Conservation (phyloP, 495 filamentous ascomycete genomes). For the Staphylotrichum tortipilum region DNA sequence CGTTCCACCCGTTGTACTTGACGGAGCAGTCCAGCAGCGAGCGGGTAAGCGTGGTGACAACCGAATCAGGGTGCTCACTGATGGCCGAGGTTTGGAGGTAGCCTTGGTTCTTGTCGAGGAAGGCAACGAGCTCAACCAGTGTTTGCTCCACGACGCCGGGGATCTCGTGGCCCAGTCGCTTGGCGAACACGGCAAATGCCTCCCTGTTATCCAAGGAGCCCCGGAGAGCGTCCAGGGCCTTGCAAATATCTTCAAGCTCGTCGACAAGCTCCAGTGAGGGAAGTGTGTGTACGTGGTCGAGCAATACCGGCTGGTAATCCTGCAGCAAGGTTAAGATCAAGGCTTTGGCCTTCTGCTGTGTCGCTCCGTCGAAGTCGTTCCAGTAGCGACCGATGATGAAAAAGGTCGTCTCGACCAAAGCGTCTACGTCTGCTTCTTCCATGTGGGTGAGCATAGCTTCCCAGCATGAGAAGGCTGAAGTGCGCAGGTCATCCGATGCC, state of each 20-base stretch:
- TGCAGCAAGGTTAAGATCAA: slow-evolving; percentile 59
- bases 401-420: slow-evolving; percentile 76
- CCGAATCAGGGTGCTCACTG: slow-evolving; percentile 73
- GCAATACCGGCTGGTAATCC: slow-evolving; percentile 49
- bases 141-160: slow-evolving; percentile 71
- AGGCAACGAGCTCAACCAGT: slow-evolving; percentile 64
- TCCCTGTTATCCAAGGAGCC: slow-evolving; percentile 41
- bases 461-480: slow-evolving; percentile 79
- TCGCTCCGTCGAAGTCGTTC: slow-evolving; percentile 52
- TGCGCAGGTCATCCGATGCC: slow-evolving; percentile 58
- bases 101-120: slow-evolving; percentile 62
- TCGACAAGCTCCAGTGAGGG: slow-evolving; percentile 72
- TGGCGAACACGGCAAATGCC: slow-evolving; percentile 57
- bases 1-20: slow-evolving; percentile 61
- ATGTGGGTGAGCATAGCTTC: slow-evolving; percentile 62
- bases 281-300: slow-evolving; percentile 57
- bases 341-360: slow-evolving; percentile 47
- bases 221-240: slow-evolving; percentile 54
- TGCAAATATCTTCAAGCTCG: slow-evolving; percentile 55
- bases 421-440: slow-evolving; percentile 66
- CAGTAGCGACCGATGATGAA: slow-evolving; percentile 79
- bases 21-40: slow-evolving; percentile 76
- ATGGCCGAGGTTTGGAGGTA: slow-evolving; percentile 76
- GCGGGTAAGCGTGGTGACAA: slow-evolving; percentile 61
- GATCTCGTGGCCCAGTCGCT: slow-evolving; percentile 73